Base-by-base conservation (phyloP, 768 basidiomycete genomes). In the Serendipita sp. region DNA sequence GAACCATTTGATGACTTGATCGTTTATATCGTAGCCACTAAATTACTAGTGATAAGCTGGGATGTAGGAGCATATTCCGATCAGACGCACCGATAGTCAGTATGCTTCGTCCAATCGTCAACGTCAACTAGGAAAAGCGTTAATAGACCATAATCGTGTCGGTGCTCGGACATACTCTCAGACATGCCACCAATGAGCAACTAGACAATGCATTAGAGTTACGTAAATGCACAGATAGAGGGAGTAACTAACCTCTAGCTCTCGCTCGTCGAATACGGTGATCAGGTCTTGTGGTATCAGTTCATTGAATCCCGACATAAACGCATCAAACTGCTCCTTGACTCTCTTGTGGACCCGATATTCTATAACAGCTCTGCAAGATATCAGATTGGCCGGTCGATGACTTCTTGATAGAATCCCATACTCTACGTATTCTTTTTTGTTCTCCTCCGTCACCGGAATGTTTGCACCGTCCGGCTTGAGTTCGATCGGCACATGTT, bases 71-170 rank as follows among this genome's bases (percentile, higher is more conserved):
- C 13, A 3, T 9, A 22, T 58, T 30, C 26, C 17, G n/a, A n/a
- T 9, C n/a, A 7, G 9, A 20, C 53, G 22, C 31, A n/a, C 53
- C 90, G 84, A 71, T 94, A 94, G 70, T 94, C 92, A 20, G 92
- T 95, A 73, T 89, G 90, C 69, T 91, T 90, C 67, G 85, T 88
- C 91, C 91, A 93, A 69, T 92, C 90, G 67, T 92, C 88, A 75
- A 84, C 85, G 53, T 2, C 24, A 48, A 34, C 17, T 48, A 34
- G 63, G 30, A 61, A 56, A 51, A 26, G 38, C 16, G 28, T 42
- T 33, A 42, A 7, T 38, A 44, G 24, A 44, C 26, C 20, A 31
- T 3, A 43, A 22, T n/a, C 16, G 33, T 0, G 48, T 30, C 50
- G 51, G 61, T 31, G 42, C 24, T 75, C 82, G 60, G 69, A 85